phyloP scores from a whole-genome alignment of 2,329 filamentous ascomycete genomes.

The Aplosporella prunicola region DNA sequence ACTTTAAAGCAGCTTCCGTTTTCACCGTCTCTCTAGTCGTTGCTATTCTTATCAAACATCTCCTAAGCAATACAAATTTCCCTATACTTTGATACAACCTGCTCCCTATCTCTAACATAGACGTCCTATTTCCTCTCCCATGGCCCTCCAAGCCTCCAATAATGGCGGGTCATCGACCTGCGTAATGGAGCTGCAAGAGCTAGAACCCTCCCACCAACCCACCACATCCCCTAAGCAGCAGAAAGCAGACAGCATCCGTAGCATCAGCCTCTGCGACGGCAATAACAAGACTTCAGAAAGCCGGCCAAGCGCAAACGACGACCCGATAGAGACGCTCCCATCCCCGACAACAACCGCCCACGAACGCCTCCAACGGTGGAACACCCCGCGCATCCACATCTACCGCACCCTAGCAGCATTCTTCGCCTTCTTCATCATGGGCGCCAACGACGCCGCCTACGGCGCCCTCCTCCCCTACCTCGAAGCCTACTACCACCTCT shows the following conservation, averaged over 20 bases:
- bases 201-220: background rate
- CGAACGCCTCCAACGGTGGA: slow-evolving; percentile 50
- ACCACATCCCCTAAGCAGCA: slow-evolving; percentile 14
- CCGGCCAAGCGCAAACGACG: slow-evolving; percentile 13
- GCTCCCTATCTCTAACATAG: too few species aligned
- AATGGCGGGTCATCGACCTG: slow-evolving; percentile 27
- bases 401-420: slow-evolving; percentile 51
- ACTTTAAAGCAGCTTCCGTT: too few species aligned
- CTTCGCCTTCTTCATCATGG: slow-evolving; percentile 55
- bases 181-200: slow-evolving; percentile 24
- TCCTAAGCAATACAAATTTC: too few species aligned
- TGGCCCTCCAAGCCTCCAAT: slow-evolving; percentile 14
- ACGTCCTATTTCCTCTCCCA: too few species aligned
- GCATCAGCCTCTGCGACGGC: background rate
- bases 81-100: too few species aligned
- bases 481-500: slow-evolving; percentile 52
- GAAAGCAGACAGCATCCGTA: slow-evolving; percentile 11
- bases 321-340: slow-evolving; percentile 33
- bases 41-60: too few species aligned
- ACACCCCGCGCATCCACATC: slow-evolving; percentile 49
- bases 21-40: too few species aligned
- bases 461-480: slow-evolving; percentile 49
- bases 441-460: slow-evolving; percentile 58
- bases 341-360: slow-evolving; percentile 35
- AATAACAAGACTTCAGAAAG: background rate